Conservation (phyloP, 176 grass and related monocot species). For the Bonia amplexicaulis region DNA sequence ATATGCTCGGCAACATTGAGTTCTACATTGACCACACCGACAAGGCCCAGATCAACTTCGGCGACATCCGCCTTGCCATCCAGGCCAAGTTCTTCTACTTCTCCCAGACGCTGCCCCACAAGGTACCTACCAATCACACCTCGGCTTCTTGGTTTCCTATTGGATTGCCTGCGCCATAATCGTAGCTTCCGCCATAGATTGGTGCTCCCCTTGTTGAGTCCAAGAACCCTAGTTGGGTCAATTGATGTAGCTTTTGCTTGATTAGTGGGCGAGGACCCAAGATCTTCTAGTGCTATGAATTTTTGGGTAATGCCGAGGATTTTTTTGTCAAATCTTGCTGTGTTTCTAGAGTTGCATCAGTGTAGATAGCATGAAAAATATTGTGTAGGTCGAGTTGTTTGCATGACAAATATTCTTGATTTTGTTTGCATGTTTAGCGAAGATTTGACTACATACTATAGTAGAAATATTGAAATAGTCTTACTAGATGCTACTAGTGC, state of each 20-base stretch:
- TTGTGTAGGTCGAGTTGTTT: neutral
- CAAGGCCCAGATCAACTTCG: slow-evolving; percentile 64
- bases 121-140: slow-evolving; percentile 45
- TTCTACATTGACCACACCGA: slow-evolving; percentile 74
- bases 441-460: neutral
- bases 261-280: neutral
- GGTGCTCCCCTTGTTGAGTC: too few species aligned
- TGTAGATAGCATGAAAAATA: neutral
- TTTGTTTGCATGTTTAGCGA: neutral
- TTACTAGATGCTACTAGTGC: too few species aligned
- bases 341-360: neutral
- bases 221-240: too few species aligned
- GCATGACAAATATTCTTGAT: neutral
- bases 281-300: neutral
- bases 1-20: slow-evolving; percentile 69
- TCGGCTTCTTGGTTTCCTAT: neutral
- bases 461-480: neutral
- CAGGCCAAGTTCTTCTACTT: slow-evolving; percentile 92
- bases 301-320: neutral
- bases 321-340: neutral
- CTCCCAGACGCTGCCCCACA: slow-evolving; percentile 79
- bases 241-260: neutral
- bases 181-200: too few species aligned
- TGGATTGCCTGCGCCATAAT: too few species aligned
- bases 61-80: slow-evolving; percentile 75